phyloP scores from a whole-genome alignment of 129 eudicot genomes.

The Calendula officinalis region DNA sequence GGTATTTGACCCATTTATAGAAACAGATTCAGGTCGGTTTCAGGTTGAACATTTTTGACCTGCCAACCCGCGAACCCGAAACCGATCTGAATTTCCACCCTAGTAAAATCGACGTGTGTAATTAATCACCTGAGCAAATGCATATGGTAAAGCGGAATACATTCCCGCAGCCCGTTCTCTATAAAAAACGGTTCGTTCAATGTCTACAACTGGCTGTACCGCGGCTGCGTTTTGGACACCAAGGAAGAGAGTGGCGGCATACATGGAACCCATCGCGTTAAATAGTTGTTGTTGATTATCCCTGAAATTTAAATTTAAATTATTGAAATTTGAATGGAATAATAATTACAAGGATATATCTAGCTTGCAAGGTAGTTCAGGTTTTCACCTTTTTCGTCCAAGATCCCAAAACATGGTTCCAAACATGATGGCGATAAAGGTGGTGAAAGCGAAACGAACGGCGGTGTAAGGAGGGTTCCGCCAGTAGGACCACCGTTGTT shows the following conservation, averaged over 20 bases:
- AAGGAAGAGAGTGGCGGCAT: conserved; percentile 57
- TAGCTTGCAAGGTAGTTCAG: not conserved
- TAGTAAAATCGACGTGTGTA: no score
- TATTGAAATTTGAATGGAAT: not conserved
- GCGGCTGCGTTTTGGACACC: conserved; percentile 65
- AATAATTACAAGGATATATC: not conserved
- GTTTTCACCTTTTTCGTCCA: conserved; percentile 57
- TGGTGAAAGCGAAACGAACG: conserved; percentile 63
- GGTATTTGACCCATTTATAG: no score
- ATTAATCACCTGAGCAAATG: conserved; percentile 67
- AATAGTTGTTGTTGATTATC: conserved; percentile 36
- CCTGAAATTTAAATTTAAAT: conserved; percentile 29
- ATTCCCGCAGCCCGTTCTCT: conserved; percentile 93
- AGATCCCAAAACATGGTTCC: conserved; percentile 85
- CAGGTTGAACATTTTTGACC: no score
- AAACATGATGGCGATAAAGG: conserved; percentile 50
- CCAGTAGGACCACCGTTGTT: conserved; percentile 82
- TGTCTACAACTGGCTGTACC: conserved; percentile 79
- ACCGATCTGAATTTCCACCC: no score
- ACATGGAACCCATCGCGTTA: conserved; percentile 88
- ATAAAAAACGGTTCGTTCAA: conserved; percentile 75
- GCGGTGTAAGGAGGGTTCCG: conserved; percentile 81
- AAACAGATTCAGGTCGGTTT: no score
- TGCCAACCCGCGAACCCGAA: no score
- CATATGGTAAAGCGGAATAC: conserved; percentile 88